Conservation (phyloP, 495 filamentous ascomycete genomes). For the Durotheca rogersii region DNA sequence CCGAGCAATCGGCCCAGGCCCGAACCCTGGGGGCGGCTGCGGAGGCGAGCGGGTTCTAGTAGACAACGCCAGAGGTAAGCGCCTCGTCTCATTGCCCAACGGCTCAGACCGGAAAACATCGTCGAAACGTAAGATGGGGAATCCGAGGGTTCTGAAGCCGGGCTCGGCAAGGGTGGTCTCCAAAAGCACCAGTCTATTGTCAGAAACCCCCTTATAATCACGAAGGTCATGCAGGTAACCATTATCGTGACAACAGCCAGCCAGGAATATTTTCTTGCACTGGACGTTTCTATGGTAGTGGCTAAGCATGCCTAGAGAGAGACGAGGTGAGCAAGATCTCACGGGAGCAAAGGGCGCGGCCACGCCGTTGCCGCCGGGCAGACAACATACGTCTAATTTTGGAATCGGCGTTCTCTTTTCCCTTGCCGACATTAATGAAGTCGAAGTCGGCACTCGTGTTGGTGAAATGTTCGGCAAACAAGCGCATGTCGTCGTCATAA, state of each 20-base stretch:
- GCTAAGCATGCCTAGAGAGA: conserved; percentile 35
- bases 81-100: conserved; percentile 33
- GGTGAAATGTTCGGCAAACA: conserved; percentile 37
- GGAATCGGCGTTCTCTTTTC: conserved; percentile 38
- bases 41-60: conserved; percentile 25
- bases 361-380: background rate
- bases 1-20: conserved; percentile 32
- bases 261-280: conserved; percentile 37
- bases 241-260: conserved; percentile 36
- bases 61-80: conserved; percentile 6
- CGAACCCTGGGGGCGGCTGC: background rate
- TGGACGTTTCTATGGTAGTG: conserved; percentile 37
- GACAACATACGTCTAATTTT: conserved; percentile 36
- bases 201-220: conserved; percentile 29
- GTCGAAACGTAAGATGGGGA: conserved; percentile 36
- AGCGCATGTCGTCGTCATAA: conserved; percentile 30
- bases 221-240: conserved; percentile 39
- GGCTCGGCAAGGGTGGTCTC: conserved; percentile 38
- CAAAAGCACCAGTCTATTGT: conserved; percentile 27
- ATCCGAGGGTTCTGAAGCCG: conserved; percentile 31
- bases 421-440: conserved; percentile 39
- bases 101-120: conserved; percentile 35
- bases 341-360: background rate
- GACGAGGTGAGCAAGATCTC: conserved; percentile 2
- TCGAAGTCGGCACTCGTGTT: conserved; percentile 37